Conservation (phyloP, 1,139 yeast genomes). For the Blastobotrys ciferrii region DNA sequence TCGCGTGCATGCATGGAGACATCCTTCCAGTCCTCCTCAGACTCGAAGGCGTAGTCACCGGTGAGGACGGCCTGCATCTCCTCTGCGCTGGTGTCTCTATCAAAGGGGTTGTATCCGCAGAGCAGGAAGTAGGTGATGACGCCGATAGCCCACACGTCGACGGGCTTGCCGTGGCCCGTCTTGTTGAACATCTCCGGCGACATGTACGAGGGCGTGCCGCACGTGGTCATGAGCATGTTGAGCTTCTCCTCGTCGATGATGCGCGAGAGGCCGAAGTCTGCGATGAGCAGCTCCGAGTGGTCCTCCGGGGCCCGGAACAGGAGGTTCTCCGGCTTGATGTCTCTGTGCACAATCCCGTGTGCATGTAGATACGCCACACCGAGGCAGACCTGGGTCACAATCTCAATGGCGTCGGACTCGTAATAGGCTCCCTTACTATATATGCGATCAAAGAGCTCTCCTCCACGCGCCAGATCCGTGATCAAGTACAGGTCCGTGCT, state of each 20-base stretch:
- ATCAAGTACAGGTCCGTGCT: constrained; percentile 55
- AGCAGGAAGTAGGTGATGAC: constrained; percentile 69
- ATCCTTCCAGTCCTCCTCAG: constrained; percentile 57
- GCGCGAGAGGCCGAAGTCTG: constrained; percentile 69
- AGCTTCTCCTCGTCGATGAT: constrained; percentile 46
- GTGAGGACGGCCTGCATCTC: constrained; percentile 59
- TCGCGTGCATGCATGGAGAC: constrained; percentile 56
- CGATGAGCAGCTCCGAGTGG: constrained; percentile 55
- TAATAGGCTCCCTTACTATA: constrained; percentile 50
- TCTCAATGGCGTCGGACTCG: constrained; percentile 51
- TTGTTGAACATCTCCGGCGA: constrained; percentile 64
- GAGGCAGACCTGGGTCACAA: constrained; percentile 47
- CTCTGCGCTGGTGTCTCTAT: constrained; percentile 69
- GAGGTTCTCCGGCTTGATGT: constrained; percentile 89
- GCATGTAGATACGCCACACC: constrained; percentile 68
- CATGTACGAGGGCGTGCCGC: constrained; percentile 75
- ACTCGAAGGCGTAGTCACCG: constrained; percentile 61
- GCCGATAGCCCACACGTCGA: constrained; percentile 79
- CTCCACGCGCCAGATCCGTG: constrained; percentile 67
- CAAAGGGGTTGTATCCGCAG: constrained; percentile 78
- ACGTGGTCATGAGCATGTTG: constrained; percentile 49
- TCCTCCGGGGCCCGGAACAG: constrained; percentile 48
- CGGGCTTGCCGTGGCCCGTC: constrained; percentile 55
- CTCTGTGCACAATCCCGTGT: constrained; percentile 84
- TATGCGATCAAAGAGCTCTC: constrained; percentile 66